Evolutionary conservation across 176 grass and related monocot genomes (phyloP), one percentile per base, ranked within the genome.

Genomic region (Chloris gayana): DNA sequence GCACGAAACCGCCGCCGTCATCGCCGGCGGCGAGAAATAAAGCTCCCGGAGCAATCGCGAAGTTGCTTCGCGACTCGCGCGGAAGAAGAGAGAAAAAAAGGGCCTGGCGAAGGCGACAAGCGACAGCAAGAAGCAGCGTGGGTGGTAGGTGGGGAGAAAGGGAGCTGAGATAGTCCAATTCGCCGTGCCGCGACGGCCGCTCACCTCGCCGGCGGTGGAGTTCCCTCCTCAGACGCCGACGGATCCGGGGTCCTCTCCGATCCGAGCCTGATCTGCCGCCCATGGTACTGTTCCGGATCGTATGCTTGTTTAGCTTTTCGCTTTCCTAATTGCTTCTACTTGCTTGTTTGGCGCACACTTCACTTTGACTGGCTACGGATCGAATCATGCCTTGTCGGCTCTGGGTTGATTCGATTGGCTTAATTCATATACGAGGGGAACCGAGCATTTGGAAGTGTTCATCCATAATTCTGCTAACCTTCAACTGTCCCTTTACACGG

Each of bases 281-380:
- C 73, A 87, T 86, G 85, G 67, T 87, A 85, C 73, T 88, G 73
- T 85, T 89, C 61, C 70, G 81, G 87, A 88, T 88, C 87, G 42
- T 84, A 62, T 80, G 65, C 83, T 82, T 77, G 72, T 72, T 66
- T 60, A 82, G 22, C 41, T 30, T 45, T n/a, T 69, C 34, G 33
- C 71, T 72, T 72, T 72, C 71, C 72, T 47, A 75, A 73, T 71
- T 82, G 46, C 72, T 54, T 33, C 46, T 68, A 47, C 32, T 77
- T 25, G 72, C 77, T 76, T 85, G 76, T 70, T 37, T 83, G 60
- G 60, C 39, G 69, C 27, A 62, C 25, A 76, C 64, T 80, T 68
- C 54, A 21, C 41, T 70, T 51, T 22, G 71, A 39, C 42, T 68
- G 6, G 61, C 50, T 39, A 70, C 51, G 70, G 62, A 84, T 84